Evolutionary conservation across 2,329 filamentous ascomycete species (phyloP).

Genomic region (Colletotrichum melonis): DNA sequence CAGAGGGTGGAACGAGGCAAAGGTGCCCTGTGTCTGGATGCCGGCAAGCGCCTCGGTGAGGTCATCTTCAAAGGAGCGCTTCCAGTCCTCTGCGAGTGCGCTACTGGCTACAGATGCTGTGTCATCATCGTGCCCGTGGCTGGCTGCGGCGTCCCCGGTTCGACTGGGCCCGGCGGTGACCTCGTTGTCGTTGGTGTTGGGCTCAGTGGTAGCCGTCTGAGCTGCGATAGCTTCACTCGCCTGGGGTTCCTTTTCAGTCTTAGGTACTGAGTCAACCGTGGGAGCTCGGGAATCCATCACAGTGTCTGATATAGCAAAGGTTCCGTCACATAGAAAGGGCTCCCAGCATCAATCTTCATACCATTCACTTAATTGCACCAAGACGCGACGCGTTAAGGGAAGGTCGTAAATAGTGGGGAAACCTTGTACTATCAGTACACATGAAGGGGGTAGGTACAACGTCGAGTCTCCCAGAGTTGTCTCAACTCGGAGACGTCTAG

Average conservation of each 20-base stretch:
- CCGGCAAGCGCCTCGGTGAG: constrained; percentile 16
- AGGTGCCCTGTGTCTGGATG: constrained; percentile 36
- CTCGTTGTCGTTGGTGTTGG: neutral
- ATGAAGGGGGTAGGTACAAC: neutral
- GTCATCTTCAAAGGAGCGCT: constrained; percentile 15
- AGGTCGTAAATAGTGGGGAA: neutral
- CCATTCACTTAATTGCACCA: neutral
- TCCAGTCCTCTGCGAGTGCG: neutral
- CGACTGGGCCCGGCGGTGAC: neutral
- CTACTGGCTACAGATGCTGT: neutral
- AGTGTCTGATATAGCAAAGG: neutral
- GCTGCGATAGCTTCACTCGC: neutral
- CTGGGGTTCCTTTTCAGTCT: neutral
- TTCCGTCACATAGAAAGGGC: neutral
- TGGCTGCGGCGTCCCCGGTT: neutral
- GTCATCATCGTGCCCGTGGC: neutral
- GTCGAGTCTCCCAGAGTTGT: neutral
- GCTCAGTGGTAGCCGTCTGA: neutral
- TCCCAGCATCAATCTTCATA: neutral
- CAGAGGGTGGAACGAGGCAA: constrained; percentile 29
- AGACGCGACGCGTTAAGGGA: neutral
- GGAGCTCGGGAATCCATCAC: neutral
- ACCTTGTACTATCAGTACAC: neutral
- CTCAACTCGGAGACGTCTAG: neutral
- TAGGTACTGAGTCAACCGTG: neutral